Evolutionary conservation across 169 alveolate genomes (phyloP).

Genomic region (Neospora caninum): DNA sequence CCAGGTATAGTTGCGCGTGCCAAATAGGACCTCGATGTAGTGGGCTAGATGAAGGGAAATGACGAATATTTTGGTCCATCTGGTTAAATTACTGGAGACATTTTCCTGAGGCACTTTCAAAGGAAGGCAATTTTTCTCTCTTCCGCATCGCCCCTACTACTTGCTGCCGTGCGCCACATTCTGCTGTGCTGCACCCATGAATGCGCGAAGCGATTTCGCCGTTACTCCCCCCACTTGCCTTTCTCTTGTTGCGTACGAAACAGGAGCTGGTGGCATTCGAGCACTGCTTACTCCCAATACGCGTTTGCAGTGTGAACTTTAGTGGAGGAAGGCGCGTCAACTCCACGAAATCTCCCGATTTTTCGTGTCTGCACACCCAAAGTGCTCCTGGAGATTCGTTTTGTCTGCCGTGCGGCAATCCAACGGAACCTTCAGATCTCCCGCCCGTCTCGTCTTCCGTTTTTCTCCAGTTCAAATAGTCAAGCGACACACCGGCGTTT

Average conservation of each 20-base stretch:
- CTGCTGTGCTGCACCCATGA: neutral
- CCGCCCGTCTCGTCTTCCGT: neutral
- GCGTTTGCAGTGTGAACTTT: neutral
- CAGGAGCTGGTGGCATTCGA: neutral
- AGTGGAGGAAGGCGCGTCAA: neutral
- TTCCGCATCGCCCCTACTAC: neutral
- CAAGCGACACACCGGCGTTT: neutral
- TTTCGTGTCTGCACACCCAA: neutral
- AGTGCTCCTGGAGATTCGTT: neutral
- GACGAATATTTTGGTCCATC: neutral
- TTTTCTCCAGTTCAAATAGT: neutral
- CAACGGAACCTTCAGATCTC: neutral
- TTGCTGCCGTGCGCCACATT: neutral
- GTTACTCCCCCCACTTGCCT: neutral
- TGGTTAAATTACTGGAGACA: neutral
- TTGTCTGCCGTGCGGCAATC: neutral
- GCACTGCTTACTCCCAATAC: neutral
- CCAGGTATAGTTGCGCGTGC: neutral
- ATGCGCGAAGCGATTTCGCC: neutral
- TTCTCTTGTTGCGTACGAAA: neutral
- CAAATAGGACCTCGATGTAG: neutral
- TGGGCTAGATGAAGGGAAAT: neutral
- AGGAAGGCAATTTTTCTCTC: neutral
- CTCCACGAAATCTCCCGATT: neutral
- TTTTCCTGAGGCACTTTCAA: neutral